phyloP scores from a whole-genome alignment of 2,329 filamentous ascomycete genomes.

The Penicillium corylophilum region DNA sequence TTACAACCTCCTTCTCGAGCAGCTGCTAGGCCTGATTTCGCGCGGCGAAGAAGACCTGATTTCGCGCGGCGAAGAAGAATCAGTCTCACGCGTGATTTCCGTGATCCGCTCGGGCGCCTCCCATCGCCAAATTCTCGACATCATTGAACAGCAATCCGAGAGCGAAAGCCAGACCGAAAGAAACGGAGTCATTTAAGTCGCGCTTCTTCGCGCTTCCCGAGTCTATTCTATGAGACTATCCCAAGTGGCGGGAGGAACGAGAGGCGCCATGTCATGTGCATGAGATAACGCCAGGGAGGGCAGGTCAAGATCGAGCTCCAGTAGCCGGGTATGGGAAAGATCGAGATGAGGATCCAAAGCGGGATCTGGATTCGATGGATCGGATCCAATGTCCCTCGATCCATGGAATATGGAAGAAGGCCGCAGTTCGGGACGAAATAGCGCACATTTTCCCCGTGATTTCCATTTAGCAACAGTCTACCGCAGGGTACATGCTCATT shows the following conservation, averaged over 20 bases:
- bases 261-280: background rate
- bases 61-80: conserved; percentile 21
- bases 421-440: background rate
- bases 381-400: background rate
- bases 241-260: background rate
- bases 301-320: background rate
- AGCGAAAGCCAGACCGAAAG: background rate
- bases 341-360: background rate
- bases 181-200: background rate
- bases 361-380: background rate
- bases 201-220: background rate
- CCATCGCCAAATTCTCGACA: conserved; percentile 6
- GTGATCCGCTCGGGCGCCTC: conserved; percentile 32
- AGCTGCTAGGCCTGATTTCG: conserved; percentile 25
- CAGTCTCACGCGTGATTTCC: conserved; percentile 24
- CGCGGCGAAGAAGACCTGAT: conserved; percentile 25
- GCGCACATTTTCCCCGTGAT: background rate
- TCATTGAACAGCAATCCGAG: conserved; percentile 11
- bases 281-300: background rate
- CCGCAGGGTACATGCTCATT: background rate
- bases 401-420: background rate
- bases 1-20: conserved; percentile 27
- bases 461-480: background rate
- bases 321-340: background rate
- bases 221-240: background rate